Base-by-base conservation (phyloP, 2,329 filamentous ascomycete species). In the Epichloe uncinata region DNA sequence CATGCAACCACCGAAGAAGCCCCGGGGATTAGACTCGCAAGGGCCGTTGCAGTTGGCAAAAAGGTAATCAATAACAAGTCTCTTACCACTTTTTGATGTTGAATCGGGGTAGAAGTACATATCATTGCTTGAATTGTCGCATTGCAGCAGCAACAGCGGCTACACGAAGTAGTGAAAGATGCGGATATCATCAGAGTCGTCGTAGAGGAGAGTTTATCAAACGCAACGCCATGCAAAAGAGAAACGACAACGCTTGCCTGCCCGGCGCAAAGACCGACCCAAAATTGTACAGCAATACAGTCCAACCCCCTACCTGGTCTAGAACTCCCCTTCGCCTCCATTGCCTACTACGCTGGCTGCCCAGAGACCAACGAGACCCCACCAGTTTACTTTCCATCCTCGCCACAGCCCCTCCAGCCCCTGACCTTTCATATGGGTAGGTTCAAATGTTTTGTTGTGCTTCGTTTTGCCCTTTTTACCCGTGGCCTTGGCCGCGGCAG, bases 341-440 rank as follows among this genome's bases (percentile, higher is more conserved):
- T 72, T 74, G 9, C 79, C 78, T 43, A 85, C 66, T 22, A 84
- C 73, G 36, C 79, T 77, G 22, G 82, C 82, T 7, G 80, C 79
- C 84, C 84, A 88, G 9, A 88, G 73, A 8, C 84, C 84, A 11
- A 87, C 79, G 6, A 88, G 64, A 0, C 84, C 84, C 83, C 84
- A 87, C 71, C 85, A 86, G 52, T 81, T 85, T 37, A 87, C 82
- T 63, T 85, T 81, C 83, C 84, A 88, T 0, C 84, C 84, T 34
- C 84, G 70, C 75, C 82, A 85, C 12, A 87, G 69, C 0, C 84
- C 84, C 41, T 80, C 72, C 8, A 82, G 62, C 4, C 84, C 84
- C 61, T 87, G 84, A 0, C 84, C 84, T 58, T 77, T 79, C 48
- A 69, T 68, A 55, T 73, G 73, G 1, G 60, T 57, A 12, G 64